A percentile compares a stretch with the other conserved stretches of the same genome.
Evolutionary conservation across 2,329 filamentous ascomycete species (phyloP).

Genomic region (Samsoniella hepiali): DNA sequence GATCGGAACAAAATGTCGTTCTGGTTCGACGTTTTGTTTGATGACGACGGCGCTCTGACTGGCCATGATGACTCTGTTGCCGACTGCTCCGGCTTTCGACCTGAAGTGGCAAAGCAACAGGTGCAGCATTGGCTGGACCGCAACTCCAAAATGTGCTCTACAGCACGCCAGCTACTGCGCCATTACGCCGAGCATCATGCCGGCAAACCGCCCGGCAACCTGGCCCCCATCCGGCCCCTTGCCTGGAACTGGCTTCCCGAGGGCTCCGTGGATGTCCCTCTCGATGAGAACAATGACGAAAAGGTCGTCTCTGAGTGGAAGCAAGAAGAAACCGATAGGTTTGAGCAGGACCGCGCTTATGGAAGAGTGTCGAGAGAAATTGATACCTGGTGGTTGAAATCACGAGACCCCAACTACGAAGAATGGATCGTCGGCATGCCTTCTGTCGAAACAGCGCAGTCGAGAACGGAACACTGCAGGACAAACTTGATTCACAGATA

Average conservation of each 20-base stretch:
- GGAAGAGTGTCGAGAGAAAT: slow-evolving; percentile 62
- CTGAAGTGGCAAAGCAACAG: slow-evolving; percentile 57
- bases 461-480: slow-evolving; percentile 56
- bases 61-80: slow-evolving; percentile 51
- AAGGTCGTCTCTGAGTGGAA: slow-evolving; percentile 49
- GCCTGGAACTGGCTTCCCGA: slow-evolving; percentile 56
- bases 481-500: slow-evolving; percentile 58
- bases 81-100: slow-evolving; percentile 52
- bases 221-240: slow-evolving; percentile 49
- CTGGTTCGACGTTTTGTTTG: slow-evolving; percentile 64
- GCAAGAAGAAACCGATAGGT: slow-evolving; percentile 52
- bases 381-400: slow-evolving; percentile 62
- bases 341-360: slow-evolving; percentile 56
- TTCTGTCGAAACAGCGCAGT: slow-evolving; percentile 56
- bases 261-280: slow-evolving; percentile 29
- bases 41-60: slow-evolving; percentile 49
- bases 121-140: slow-evolving; percentile 61
- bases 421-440: slow-evolving; percentile 59
- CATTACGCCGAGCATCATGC: slow-evolving; percentile 52
- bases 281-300: slow-evolving; percentile 38
- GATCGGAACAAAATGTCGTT: slow-evolving; percentile 69
- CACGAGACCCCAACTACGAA: slow-evolving; percentile 58
- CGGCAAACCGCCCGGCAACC: slow-evolving; percentile 47
- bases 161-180: slow-evolving; percentile 51
- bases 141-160: slow-evolving; percentile 56